Percentiles rank a stretch among this genome's conserved stretches.
These are phyloP conservation scores for Rhododendron ferrugineum DNA, from an alignment of 148 eudicot genomes.

Conservation along the genomic window DNA sequence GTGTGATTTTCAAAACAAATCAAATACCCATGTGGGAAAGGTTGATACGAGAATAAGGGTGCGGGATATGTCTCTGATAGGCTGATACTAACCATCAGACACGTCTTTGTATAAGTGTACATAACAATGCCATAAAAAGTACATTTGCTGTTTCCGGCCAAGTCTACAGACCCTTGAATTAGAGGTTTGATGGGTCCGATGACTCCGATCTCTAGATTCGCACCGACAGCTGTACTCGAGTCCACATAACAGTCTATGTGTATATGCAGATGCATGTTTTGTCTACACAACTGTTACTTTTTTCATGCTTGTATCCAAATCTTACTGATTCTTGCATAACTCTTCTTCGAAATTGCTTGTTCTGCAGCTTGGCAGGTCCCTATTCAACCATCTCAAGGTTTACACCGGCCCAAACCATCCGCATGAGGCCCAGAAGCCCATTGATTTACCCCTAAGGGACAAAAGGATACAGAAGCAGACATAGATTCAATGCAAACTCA, in stretches of 20 bases:
- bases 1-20: background rate
- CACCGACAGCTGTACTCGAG: background rate
- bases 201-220: background rate
- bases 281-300: background rate
- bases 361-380: slow-evolving; percentile 74
- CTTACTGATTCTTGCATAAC: background rate
- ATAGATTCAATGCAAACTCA: slow-evolving; percentile 17
- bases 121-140: background rate
- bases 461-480: slow-evolving; percentile 67
- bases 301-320: background rate
- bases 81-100: background rate
- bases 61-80: background rate
- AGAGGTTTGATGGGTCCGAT: background rate
- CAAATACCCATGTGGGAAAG: background rate
- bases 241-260: background rate
- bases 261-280: slow-evolving; percentile 4
- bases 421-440: slow-evolving; percentile 82
- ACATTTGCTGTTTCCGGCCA: background rate
- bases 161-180: background rate
- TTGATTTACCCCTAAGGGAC: slow-evolving; percentile 69
- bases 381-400: slow-evolving; percentile 93
- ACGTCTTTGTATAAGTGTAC: background rate
- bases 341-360: background rate
- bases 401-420: slow-evolving; percentile 87
- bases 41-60: background rate